Percentiles rank a stretch among this genome's conserved stretches.
These are phyloP conservation scores for Fusarium torreyae DNA, from an alignment of 2,329 filamentous ascomycete species.

Conservation along the genomic window DNA sequence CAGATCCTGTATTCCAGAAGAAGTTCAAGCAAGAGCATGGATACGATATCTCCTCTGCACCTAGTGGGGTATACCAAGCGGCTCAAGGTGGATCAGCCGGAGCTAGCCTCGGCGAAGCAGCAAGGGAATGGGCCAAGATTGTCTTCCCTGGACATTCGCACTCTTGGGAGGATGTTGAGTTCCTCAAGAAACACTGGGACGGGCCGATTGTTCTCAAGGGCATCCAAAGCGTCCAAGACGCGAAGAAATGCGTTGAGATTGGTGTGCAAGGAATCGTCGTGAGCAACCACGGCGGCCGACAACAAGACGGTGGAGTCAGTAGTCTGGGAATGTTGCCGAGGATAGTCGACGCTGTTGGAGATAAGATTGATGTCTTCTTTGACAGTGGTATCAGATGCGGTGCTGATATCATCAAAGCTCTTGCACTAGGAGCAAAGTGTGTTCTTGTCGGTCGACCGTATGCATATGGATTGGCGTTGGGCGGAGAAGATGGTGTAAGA, in stretches of 20 bases:
- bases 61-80: constrained; percentile 28
- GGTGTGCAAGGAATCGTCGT: constrained; percentile 36
- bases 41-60: constrained; percentile 23
- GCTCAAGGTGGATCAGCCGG: constrained; percentile 29
- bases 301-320: constrained; percentile 34
- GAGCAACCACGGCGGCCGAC: constrained; percentile 33
- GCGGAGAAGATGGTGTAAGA: constrained; percentile 24
- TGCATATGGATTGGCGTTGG: constrained; percentile 4
- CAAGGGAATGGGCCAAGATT: constrained; percentile 40
- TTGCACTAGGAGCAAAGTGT: constrained; percentile 18
- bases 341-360: constrained; percentile 12
- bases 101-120: constrained; percentile 22
- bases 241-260: constrained; percentile 25
- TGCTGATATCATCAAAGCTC: constrained; percentile 26
- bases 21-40: constrained; percentile 30
- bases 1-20: constrained; percentile 34
- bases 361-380: constrained; percentile 19
- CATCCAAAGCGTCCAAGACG: constrained; percentile 30
- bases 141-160: constrained; percentile 33
- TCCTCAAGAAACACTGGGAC: constrained; percentile 35
- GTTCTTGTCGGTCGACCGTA: constrained; percentile 24
- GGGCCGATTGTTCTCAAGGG: constrained; percentile 32
- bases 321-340: constrained; percentile 34
- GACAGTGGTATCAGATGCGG: constrained; percentile 25
- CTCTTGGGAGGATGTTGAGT: constrained; percentile 32